A percentile compares a stretch with the other conserved stretches of the same genome.
These are phyloP conservation scores for Capsicum rhomboideum DNA, from an alignment of 257 asterid species.

Conservation along the genomic window DNA sequence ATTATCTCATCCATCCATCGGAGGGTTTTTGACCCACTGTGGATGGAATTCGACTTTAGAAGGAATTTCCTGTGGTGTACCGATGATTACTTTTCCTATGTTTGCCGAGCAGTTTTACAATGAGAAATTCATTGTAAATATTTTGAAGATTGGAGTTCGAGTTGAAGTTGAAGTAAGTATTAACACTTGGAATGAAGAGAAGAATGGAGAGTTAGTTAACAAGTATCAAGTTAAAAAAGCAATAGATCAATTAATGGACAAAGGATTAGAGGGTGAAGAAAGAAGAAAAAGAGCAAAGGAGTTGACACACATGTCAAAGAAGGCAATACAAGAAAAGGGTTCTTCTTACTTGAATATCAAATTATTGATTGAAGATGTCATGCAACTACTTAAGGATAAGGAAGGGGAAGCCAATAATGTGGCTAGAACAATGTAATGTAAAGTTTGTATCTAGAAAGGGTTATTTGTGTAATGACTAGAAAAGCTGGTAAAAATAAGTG, in stretches of 20 bases:
- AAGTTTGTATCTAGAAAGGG: neutral
- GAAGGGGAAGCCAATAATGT: neutral
- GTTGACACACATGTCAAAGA: slow-evolving; percentile 15
- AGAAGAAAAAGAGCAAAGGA: slow-evolving; percentile 18
- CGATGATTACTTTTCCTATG: slow-evolving; percentile 23
- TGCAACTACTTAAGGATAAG: neutral
- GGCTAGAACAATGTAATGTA: neutral
- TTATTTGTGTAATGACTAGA: no score
- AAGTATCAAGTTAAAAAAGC: neutral
- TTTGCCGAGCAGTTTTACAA: slow-evolving; percentile 25
- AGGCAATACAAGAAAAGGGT: slow-evolving; percentile 17
- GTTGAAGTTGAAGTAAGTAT: slow-evolving; percentile 9
- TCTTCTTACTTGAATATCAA: slow-evolving; percentile 14
- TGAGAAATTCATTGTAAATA: slow-evolving; percentile 14
- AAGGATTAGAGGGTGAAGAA: slow-evolving; percentile 12
- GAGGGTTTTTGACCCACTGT: slow-evolving; percentile 34
- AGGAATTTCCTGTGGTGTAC: slow-evolving; percentile 13
- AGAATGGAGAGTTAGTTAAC: slow-evolving; percentile 1
- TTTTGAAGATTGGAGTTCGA: slow-evolving; percentile 14
- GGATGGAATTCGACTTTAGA: slow-evolving; percentile 39
- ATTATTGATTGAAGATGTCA: slow-evolving; percentile 14
- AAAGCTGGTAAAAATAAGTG: no score
- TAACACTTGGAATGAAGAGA: slow-evolving; percentile 7
- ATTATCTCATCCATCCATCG: slow-evolving; percentile 14
- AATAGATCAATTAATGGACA: slow-evolving; percentile 25